These are phyloP conservation scores for Lineolata rhizophorae DNA, from an alignment of 495 filamentous ascomycete genomes.

Conservation along the genomic window DNA sequence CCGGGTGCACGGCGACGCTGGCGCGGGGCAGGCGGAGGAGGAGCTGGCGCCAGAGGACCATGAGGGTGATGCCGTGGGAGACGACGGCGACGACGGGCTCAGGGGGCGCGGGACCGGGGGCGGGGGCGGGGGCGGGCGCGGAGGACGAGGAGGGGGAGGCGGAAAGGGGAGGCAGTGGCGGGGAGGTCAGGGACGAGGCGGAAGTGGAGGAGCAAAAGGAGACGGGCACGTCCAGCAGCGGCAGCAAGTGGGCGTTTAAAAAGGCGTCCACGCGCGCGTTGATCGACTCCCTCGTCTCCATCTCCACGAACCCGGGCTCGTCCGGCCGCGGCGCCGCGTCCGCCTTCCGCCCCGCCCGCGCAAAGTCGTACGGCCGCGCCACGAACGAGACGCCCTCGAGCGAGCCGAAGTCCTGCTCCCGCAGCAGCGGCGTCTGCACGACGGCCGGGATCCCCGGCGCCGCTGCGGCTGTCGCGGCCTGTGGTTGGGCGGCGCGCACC, in stretches of 20 bases:
- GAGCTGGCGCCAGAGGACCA: slow-evolving; percentile 39
- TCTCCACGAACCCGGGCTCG: slow-evolving; percentile 1
- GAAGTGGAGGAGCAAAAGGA: too few relatives aligned
- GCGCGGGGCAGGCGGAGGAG: slow-evolving; percentile 27
- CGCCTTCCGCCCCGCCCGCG: too few relatives aligned
- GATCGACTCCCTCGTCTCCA: slow-evolving; percentile 33
- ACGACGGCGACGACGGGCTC: slow-evolving; percentile 44
- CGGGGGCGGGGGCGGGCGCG: too few relatives aligned
- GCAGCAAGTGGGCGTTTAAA: slow-evolving; percentile 34
- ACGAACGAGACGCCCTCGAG: slow-evolving; percentile 33
- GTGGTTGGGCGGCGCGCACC: slow-evolving; percentile 30
- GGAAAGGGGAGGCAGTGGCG: slow-evolving; percentile 34
- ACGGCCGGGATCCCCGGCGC: slow-evolving; percentile 20
- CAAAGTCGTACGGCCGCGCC: slow-evolving; percentile 4
- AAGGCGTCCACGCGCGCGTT: slow-evolving; percentile 30
- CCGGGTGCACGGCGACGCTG: slow-evolving; percentile 17
- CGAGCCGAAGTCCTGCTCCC: slow-evolving; percentile 52
- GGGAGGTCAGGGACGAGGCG: slow-evolving; percentile 32
- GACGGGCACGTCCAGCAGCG: too few relatives aligned
- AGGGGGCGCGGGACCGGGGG: too few relatives aligned
- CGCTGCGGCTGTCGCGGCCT: neutral
- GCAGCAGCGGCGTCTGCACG: slow-evolving; percentile 28
- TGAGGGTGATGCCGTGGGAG: slow-evolving; percentile 62
- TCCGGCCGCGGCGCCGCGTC: slow-evolving; percentile 1
- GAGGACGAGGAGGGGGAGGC: slow-evolving; percentile 8